phyloP scores from a whole-genome alignment of 192 early-diverging fungal species.

The Radiomyces spectabilis region DNA sequence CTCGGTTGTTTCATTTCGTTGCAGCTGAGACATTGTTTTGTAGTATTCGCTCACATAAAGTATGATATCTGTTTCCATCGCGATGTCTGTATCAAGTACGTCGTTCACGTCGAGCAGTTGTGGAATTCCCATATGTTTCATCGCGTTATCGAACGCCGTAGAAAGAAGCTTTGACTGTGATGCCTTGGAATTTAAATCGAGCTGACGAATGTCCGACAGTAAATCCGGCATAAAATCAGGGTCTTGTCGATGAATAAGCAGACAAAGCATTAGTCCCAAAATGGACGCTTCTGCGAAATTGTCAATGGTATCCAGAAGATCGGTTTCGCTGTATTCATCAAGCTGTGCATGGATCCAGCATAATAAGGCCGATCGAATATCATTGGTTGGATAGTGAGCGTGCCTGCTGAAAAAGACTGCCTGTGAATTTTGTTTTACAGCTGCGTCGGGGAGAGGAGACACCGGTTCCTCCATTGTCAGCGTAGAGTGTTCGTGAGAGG shows the following conservation, averaged over 20 bases:
- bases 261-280: no score
- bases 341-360: no score
- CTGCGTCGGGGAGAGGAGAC: no score
- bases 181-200: conserved; percentile 26
- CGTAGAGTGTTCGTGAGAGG: no score
- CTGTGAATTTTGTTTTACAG: no score
- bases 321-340: no score
- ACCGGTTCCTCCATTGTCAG: no score
- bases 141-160: conserved; percentile 32
- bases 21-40: conserved; percentile 37
- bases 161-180: conserved; percentile 24
- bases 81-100: conserved; percentile 36
- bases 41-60: conserved; percentile 47
- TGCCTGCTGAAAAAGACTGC: no score
- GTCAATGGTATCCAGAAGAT: no score
- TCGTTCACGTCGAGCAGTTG: conserved; percentile 35
- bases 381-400: no score
- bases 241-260: conserved; percentile 33
- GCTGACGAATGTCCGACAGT: conserved; percentile 22
- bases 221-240: conserved; percentile 37
- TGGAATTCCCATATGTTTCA: conserved; percentile 32
- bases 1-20: conserved; percentile 17
- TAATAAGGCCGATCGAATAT: no score
- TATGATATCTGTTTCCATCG: conserved; percentile 43
- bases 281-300: no score